Base-by-base conservation (phyloP, 306 rosid species). In the Oxytropis ochrocephala region DNA sequence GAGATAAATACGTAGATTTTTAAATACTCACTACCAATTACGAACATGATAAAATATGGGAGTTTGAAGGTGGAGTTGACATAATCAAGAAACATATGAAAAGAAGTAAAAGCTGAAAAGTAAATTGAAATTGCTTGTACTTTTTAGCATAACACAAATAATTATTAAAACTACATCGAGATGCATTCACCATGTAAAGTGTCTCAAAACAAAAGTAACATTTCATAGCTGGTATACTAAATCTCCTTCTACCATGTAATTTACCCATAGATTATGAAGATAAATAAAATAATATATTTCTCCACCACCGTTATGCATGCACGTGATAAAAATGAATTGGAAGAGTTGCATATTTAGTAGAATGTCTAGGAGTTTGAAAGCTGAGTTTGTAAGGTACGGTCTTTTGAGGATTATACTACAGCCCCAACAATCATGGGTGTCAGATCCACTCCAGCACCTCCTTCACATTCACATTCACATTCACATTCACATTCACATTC, bases 391-490 rank as follows among this genome's bases (percentile, higher is more conserved):
- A 60, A 74, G 82, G 75, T 82, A 78, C 81, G 60, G 79, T 67
- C 62, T 67, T 60, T 64, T 38, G 14, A 59, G 85, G 78, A 59
- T 74, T 65, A 60, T 38, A 68, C 17, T 72, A 47, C 73, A 70
- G 81, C 78, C 83, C 78, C 81, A 73, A 72, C 74, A 84, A 84
- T 86, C 89, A 80, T 88, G 81, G 81, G 79, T 77, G 84, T 83
- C 91, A 88, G 87, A 86, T 69, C 73, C 73, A 79, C 84, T 69
- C 73, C 73, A 79, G 47, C 82, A 64, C 60, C 50, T 53, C 47
- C 80, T 16, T 85, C 86, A 67, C 87, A 69, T 78, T n/a, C n/a
- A n/a, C n/a, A n/a, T n/a, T n/a, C n/a, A n/a, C n/a, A n/a, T n/a
- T n/a, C n/a, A n/a, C n/a, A n/a, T n/a, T n/a, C n/a, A n/a, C n/a